Evolutionary conservation across 225 moss, liverwort and hornwort genomes (phyloP).

Genomic region (Anthoceros angustus): DNA sequence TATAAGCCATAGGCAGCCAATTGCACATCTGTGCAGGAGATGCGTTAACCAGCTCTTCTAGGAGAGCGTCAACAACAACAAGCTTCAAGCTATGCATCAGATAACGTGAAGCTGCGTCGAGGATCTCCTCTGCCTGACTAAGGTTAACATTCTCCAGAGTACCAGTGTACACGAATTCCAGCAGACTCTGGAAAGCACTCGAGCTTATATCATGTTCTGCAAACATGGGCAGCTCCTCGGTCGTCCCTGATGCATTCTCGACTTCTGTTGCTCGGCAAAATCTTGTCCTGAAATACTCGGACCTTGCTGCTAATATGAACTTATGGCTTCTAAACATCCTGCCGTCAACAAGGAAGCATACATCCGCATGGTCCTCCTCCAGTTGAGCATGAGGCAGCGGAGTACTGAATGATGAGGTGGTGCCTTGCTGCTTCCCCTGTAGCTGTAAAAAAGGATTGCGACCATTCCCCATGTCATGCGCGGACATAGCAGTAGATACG

Average conservation of each 20-base stretch:
- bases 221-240: constrained; percentile 41
- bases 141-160: constrained; percentile 49
- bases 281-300: constrained; percentile 76
- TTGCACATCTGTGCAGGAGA: constrained; percentile 58
- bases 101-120: constrained; percentile 86
- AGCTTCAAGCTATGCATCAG: constrained; percentile 76
- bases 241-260: constrained; percentile 29
- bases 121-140: constrained; percentile 78
- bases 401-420: too few relatives aligned
- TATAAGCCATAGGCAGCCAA: constrained; percentile 78
- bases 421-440: too few relatives aligned
- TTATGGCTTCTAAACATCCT: constrained; percentile 62
- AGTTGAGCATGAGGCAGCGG: too few relatives aligned
- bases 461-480: too few relatives aligned
- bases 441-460: too few relatives aligned
- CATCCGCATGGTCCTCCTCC: constrained; percentile 54
- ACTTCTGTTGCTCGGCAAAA: constrained; percentile 51
- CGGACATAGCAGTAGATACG: too few relatives aligned
- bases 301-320: constrained; percentile 53
- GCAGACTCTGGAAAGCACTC: constrained; percentile 49
- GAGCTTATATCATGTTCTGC: constrained; percentile 69
- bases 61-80: constrained; percentile 61
- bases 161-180: constrained; percentile 93
- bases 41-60: constrained; percentile 63
- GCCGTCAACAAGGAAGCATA: constrained; percentile 47